Percentiles rank a stretch among this genome's conserved stretches.
Evolutionary conservation across 257 asterid genomes (phyloP).

Genomic region (Capsicum chinense): DNA sequence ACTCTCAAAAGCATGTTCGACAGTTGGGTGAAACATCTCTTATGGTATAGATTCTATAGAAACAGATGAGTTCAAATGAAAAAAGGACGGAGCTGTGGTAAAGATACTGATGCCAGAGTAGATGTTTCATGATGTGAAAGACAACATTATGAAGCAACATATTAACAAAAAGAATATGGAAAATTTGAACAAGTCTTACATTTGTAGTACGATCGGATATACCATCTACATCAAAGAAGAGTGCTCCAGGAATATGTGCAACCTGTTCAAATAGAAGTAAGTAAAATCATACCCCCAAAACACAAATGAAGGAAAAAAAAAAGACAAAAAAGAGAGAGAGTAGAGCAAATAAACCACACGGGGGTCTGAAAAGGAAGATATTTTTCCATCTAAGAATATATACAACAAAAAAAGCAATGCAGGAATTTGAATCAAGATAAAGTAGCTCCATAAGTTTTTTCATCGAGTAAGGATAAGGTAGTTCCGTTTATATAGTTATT

Average conservation of each 20-base stretch:
- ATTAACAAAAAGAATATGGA: not conserved
- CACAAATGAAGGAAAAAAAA: not conserved
- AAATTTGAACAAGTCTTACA: constrained; percentile 50
- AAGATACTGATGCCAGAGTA: not conserved
- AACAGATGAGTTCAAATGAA: not conserved
- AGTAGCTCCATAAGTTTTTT: not conserved
- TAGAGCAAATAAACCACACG: not conserved
- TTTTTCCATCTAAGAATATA: not conserved
- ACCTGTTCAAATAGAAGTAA: constrained; percentile 56
- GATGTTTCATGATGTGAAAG: constrained; percentile 4
- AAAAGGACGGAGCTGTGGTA: not conserved
- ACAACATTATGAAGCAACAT: not conserved
- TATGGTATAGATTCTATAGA: not conserved
- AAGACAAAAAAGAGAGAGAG: not conserved
- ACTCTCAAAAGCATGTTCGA: constrained; percentile 10
- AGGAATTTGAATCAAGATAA: not conserved
- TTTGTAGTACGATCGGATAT: constrained; percentile 73
- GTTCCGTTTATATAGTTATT: not conserved
- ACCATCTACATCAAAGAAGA: constrained; percentile 91
- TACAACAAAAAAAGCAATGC: too few relatives aligned
- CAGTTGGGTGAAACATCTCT: constrained; percentile 11
- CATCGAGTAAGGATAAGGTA: not conserved
- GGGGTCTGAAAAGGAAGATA: not conserved
- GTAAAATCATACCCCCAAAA: not conserved
- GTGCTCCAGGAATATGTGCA: constrained; percentile 99